These are phyloP conservation scores for Acacia concinna DNA, from an alignment of 331 rosid species.

Conservation along the genomic window DNA sequence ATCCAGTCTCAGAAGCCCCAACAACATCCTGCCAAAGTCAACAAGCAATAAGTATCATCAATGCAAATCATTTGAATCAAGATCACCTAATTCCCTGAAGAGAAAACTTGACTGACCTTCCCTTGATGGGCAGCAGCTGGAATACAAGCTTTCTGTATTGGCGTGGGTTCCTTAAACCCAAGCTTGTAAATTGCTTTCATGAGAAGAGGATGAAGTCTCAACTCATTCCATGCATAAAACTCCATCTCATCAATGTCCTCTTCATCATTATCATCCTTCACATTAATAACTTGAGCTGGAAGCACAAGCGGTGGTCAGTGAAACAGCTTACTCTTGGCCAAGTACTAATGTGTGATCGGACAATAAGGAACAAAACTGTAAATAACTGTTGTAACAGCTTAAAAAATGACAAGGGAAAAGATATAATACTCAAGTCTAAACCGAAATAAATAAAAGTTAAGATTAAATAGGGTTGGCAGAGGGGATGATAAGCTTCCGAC, in stretches of 20 bases:
- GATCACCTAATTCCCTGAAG: slow-evolving; percentile 13
- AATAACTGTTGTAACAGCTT: not conserved
- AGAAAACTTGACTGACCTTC: slow-evolving; percentile 64
- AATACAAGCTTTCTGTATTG: slow-evolving; percentile 90
- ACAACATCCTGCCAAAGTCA: slow-evolving; percentile 68
- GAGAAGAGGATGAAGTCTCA: slow-evolving; percentile 87
- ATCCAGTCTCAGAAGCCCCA: slow-evolving; percentile 97
- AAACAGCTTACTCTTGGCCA: slow-evolving; percentile 16
- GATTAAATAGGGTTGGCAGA: not conserved
- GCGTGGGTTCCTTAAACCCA: slow-evolving; percentile 90
- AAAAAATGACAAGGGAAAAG: not conserved
- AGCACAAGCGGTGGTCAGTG: slow-evolving; percentile 4
- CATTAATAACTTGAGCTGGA: slow-evolving; percentile 45
- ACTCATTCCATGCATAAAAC: slow-evolving; percentile 78
- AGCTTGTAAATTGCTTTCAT: slow-evolving; percentile 76
- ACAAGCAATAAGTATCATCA: slow-evolving; percentile 25
- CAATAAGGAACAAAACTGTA: not conserved
- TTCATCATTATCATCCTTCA: slow-evolving; percentile 46
- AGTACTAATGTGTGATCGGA: not conserved
- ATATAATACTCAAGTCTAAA: not conserved
- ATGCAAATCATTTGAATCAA: slow-evolving; percentile 13
- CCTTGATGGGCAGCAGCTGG: slow-evolving; percentile 98
- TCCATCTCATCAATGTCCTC: slow-evolving; percentile 64
- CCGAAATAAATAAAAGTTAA: not conserved
- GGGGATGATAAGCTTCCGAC: not conserved